Evolutionary conservation across 1,139 yeast species (phyloP), one percentile per base, ranked within the genome.

Genomic region (Saccharomycopsis crataegensis): DNA sequence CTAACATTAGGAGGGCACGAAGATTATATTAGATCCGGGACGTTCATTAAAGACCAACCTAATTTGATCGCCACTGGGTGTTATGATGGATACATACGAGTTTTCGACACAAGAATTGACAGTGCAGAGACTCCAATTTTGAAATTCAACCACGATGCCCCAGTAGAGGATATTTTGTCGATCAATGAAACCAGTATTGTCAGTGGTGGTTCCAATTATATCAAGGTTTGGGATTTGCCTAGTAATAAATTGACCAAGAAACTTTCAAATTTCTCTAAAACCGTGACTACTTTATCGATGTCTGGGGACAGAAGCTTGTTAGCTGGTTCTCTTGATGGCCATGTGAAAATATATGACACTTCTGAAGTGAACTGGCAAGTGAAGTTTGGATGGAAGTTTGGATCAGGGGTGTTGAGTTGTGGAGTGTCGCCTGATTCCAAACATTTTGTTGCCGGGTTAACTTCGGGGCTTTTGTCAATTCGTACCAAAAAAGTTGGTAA

Each of bases 251-350:
- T 77, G 62, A 74, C 84, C 49, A 77, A 78, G 62, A 82, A 83
- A 58, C 72, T 89, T 61, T 76, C 80, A 53, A 91, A 90, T 66
- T 94, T 93, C 73, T 93, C 93, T 60, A 93, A 93, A 68, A 86
- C 97, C 1, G 96, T 93, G 42, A 90, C 97, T 28, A 82, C 93
- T 57, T 73, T 91, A 59, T 82, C 84, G 60, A 78, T 84, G 62
- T 74, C 80, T 9, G 77, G 79, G 31, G 76, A 67, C 60, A 82
- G 82, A 59, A 76, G 83, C 50, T 73, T 93, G 52, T 70, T 93
- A 50, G 97, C 96, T 8, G 97, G 98, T 28, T 91, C 97, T 0
- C 75, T 93, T 57, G 99, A 93, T 69, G 99, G 99, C 16, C 99
- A 93, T 68, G 96, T 93, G 56, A 93, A 93, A 69, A 90, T 91